Percentiles rank a stretch among this genome's conserved stretches.
Evolutionary conservation across 2,329 filamentous ascomycete species (phyloP).

Genomic region (Parasarocladium wereldwijsianum): DNA sequence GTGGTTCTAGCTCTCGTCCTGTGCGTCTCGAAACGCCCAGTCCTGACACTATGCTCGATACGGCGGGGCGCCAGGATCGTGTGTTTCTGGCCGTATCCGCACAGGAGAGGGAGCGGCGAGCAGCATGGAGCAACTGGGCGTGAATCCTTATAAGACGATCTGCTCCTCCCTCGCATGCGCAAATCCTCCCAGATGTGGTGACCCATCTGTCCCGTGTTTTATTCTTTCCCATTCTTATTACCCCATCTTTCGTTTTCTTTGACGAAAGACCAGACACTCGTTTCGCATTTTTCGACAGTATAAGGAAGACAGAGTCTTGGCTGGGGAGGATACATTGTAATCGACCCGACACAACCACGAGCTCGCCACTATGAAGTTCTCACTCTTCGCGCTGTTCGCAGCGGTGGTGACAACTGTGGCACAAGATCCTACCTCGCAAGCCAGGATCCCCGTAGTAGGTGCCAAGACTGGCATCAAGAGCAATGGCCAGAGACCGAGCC

Average conservation of each 20-base stretch:
- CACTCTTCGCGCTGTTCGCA: conserved; percentile 1
- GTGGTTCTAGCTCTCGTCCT: no score
- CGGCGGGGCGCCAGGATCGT: no score
- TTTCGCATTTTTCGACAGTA: not conserved
- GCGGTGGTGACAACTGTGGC: not conserved
- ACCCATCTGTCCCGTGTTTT: not conserved
- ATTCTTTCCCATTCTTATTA: not conserved
- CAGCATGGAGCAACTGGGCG: no score
- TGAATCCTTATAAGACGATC: no score
- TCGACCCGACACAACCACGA: not conserved
- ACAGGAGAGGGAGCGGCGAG: no score
- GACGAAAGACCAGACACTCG: no score
- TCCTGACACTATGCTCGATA: no score
- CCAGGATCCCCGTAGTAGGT: not conserved
- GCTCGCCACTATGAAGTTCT: conserved; percentile 2
- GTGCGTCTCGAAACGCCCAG: no score
- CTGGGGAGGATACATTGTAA: not conserved
- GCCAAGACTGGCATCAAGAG: not conserved
- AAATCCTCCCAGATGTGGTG: not conserved
- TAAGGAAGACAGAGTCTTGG: not conserved
- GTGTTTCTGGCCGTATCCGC: no score
- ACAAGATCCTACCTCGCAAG: conserved; percentile 1
- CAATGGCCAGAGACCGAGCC: conserved; percentile 1
- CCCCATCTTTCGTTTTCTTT: not conserved
- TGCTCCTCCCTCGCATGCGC: no score